Evolutionary conservation across 208 protist species (phyloP).

Genomic region (Leishmania tarentolae): DNA sequence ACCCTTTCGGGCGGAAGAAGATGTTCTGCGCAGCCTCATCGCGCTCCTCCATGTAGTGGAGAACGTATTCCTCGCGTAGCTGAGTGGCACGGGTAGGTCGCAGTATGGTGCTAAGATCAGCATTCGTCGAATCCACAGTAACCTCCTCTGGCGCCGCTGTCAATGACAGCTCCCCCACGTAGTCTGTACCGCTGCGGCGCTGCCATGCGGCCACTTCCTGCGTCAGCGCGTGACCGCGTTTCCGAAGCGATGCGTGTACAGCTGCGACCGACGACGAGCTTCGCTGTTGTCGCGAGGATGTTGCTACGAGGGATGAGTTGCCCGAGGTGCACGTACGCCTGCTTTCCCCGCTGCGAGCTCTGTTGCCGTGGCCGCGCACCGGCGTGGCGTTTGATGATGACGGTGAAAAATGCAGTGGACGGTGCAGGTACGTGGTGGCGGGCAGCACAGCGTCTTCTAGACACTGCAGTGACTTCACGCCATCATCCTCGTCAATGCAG

Average conservation of each 20-base stretch:
- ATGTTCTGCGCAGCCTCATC: conserved; percentile 28
- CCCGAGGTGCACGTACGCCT: neutral
- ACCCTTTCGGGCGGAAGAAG: conserved; percentile 13
- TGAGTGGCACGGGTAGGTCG: conserved; percentile 23
- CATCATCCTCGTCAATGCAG: neutral
- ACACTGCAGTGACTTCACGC: neutral
- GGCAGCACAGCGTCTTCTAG: conserved; percentile 7
- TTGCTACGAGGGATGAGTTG: too few species aligned
- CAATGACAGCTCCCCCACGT: neutral
- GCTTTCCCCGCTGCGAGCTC: neutral
- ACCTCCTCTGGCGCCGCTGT: neutral
- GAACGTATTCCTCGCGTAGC: conserved; percentile 11
- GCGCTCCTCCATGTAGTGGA: conserved; percentile 8
- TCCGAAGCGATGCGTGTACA: neutral
- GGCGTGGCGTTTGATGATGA: neutral
- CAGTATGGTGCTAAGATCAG: neutral
- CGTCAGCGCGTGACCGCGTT: conserved; percentile 9
- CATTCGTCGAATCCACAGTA: neutral
- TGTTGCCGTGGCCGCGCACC: neutral
- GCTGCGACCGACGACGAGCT: neutral
- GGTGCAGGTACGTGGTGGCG: conserved; percentile 21
- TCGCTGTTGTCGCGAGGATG: neutral
- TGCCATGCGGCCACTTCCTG: conserved; percentile 17
- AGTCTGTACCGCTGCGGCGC: neutral
- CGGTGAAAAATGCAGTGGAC: conserved; percentile 19